phyloP scores from a whole-genome alignment of 1,284 basidiomycete species.

The Inonotus obliquus region DNA sequence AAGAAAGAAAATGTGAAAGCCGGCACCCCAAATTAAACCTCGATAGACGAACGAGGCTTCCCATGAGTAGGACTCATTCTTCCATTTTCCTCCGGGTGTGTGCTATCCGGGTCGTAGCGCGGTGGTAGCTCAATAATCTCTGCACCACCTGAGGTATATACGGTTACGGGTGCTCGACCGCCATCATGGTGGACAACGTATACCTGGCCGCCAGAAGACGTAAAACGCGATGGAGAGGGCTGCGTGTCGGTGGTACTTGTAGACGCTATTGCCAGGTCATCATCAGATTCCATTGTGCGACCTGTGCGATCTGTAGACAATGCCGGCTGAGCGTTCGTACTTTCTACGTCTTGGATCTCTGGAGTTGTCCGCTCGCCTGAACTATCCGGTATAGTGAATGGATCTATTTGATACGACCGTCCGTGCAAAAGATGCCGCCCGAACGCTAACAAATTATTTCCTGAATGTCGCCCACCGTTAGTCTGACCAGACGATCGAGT shows the following conservation, averaged over 20 bases:
- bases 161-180: slow-evolving; percentile 52
- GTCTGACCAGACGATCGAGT: background rate
- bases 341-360: background rate
- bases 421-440: slow-evolving; percentile 11
- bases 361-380: slow-evolving; percentile 1
- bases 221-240: slow-evolving; percentile 1
- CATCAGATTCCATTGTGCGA: background rate
- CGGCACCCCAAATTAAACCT: too few species aligned
- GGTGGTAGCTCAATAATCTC: slow-evolving; percentile 57
- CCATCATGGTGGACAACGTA: slow-evolving; percentile 58
- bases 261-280: slow-evolving; percentile 2
- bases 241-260: slow-evolving; percentile 9
- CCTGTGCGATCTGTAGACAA: background rate
- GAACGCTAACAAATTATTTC: background rate
- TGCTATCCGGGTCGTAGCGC: slow-evolving; percentile 30
- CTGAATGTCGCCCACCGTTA: background rate
- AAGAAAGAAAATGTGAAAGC: too few species aligned
- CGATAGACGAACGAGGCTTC: background rate
- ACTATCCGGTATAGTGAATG: slow-evolving; percentile 36
- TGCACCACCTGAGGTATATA: slow-evolving; percentile 48
- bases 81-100: slow-evolving; percentile 5
- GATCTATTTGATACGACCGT: slow-evolving; percentile 41
- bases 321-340: background rate
- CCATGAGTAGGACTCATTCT: background rate
- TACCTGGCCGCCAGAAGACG: slow-evolving; percentile 31